phyloP scores from a whole-genome alignment of 768 basidiomycete genomes.

The Phaffia tasmanica region DNA sequence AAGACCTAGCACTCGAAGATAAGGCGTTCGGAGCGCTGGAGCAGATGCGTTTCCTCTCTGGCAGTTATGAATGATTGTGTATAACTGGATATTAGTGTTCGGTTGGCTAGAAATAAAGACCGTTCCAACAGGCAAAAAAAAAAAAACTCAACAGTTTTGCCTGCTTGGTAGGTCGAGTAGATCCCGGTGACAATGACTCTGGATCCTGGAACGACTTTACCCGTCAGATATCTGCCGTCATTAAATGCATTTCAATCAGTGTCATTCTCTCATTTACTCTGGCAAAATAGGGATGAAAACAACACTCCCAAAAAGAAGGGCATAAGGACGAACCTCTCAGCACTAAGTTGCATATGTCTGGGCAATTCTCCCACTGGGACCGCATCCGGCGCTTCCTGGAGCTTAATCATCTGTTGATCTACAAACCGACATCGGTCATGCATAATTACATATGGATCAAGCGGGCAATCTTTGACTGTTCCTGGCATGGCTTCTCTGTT shows the following conservation, averaged over 20 bases:
- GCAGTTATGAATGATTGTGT: no score
- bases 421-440: constrained; percentile 90
- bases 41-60: constrained; percentile 50
- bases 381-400: constrained; percentile 99
- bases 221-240: constrained; percentile 56
- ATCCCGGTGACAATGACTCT: constrained; percentile 89
- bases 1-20: constrained; percentile 82
- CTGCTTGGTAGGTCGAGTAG: constrained; percentile 86
- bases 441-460: constrained; percentile 91
- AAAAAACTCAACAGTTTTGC: constrained; percentile 59
- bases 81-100: background rate
- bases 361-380: constrained; percentile 98
- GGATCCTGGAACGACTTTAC: constrained; percentile 90
- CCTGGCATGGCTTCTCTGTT: constrained; percentile 52
- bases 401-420: constrained; percentile 89
- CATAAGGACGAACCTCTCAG: constrained; percentile 49
- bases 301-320: background rate
- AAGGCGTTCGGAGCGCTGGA: constrained; percentile 83
- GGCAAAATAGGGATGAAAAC: no score
- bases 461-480: constrained; percentile 85
- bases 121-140: background rate
- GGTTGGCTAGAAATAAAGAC: background rate
- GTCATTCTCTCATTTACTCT: no score
- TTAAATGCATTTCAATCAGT: background rate
- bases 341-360: constrained; percentile 82